Evolutionary conservation across 1,139 yeast genomes (phyloP).

Genomic region (Saccharomyces hybrid): DNA sequence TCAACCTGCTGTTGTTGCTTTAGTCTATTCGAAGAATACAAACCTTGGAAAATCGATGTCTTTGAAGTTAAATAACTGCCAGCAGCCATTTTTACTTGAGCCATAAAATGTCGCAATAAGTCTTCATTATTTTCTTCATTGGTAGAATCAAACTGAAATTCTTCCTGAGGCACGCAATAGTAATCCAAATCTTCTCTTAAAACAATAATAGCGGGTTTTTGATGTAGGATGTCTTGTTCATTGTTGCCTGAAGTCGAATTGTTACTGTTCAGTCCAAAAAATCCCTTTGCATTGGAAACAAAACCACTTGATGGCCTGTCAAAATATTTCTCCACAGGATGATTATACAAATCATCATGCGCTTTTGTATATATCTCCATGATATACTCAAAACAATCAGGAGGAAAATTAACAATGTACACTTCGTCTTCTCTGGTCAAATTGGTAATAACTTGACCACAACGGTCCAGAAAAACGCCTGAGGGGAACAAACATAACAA

Average conservation of each 20-base stretch:
- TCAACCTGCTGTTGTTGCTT: constrained; percentile 21
- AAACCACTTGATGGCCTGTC: constrained; percentile 19
- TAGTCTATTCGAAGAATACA: constrained; percentile 35
- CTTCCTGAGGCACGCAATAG: constrained; percentile 63
- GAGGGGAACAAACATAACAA: constrained; percentile 85
- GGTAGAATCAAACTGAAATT: constrained; percentile 34
- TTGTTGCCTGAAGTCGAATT: constrained; percentile 26
- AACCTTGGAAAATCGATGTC: constrained; percentile 66
- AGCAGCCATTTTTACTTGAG: constrained; percentile 59
- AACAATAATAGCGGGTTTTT: constrained; percentile 87
- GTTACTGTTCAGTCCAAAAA: constrained; percentile 19
- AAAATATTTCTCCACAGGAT: constrained; percentile 27
- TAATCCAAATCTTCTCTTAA: constrained; percentile 90
- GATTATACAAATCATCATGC: constrained; percentile 26
- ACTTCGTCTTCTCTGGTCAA: constrained; percentile 72
- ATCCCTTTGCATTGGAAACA: constrained; percentile 36
- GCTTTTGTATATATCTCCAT: constrained; percentile 44
- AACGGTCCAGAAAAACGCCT: constrained; percentile 72
- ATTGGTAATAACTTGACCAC: constrained; percentile 67
- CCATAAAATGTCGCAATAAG: constrained; percentile 38
- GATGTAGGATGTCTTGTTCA: constrained; percentile 56
- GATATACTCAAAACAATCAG: constrained; percentile 77
- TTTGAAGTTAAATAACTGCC: constrained; percentile 55
- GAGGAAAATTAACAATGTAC: constrained; percentile 69
- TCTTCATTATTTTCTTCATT: constrained; percentile 29